Evolutionary conservation across 75 land plant genomes (phyloP).

Genomic region (Pinus taeda): DNA sequence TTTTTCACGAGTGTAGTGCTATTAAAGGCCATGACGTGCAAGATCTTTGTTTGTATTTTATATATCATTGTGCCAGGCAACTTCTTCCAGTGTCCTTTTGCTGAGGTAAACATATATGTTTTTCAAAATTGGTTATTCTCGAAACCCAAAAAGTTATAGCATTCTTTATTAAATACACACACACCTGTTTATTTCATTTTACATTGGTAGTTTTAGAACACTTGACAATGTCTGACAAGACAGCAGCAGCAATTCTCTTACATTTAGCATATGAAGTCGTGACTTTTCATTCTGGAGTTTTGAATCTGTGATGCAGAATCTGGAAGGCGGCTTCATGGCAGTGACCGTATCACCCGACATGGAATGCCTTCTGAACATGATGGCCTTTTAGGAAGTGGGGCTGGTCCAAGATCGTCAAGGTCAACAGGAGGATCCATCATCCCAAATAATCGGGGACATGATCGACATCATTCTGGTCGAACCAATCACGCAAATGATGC

Average conservation of each 20-base stretch:
- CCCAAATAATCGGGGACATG: slow-evolving; percentile 38
- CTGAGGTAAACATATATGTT: not conserved
- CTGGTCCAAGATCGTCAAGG: slow-evolving; percentile 61
- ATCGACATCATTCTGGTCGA: slow-evolving; percentile 22
- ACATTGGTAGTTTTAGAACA: no score
- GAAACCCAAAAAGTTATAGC: not conserved
- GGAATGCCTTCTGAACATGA: slow-evolving; percentile 74
- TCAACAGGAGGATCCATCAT: slow-evolving; percentile 34
- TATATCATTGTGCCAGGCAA: not conserved
- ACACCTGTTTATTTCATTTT: no score
- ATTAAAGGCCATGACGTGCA: not conserved
- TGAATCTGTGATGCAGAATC: slow-evolving; percentile 28
- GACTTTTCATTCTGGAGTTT: not conserved
- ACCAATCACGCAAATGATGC: slow-evolving; percentile 53
- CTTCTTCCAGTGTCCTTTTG: not conserved
- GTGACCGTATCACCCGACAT: slow-evolving; percentile 27
- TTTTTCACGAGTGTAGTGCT: not conserved
- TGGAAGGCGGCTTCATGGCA: slow-evolving; percentile 42
- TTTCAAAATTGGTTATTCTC: not conserved
- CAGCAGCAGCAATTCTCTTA: no score
- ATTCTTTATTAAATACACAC: no score
- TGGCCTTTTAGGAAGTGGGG: slow-evolving; percentile 96
- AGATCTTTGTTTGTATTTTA: not conserved
- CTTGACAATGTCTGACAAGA: no score
- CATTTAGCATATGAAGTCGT: no score